Evolutionary conservation across 1,139 yeast genomes (phyloP), one percentile per base, ranked within the genome.

Genomic region (Kodamaea derodonti): DNA sequence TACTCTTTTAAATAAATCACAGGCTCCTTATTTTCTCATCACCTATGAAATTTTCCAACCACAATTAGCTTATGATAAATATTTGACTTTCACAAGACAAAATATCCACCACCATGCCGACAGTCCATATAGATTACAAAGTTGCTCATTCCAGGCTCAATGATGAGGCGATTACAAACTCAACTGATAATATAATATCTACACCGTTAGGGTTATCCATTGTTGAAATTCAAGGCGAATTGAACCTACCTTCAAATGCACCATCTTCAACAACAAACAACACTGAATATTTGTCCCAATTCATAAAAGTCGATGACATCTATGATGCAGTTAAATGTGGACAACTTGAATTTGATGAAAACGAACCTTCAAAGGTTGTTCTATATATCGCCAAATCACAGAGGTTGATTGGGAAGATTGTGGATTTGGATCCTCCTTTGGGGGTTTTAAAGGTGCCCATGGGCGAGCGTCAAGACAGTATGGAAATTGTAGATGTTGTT

Each of bases 211-310:
- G 90, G 0, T 64, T 77, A 24, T 66, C 74, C 2, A 48, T 83
- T 9, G 44, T 83, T 17, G 92, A 83, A 52, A 81, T 83, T 13
- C 92, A 83, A 52, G 92, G 92, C 3, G 84, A 78, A 24, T 53
- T 83, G 29, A 74, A 77, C 36, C 49, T 78, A 1, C 88, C 88
- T 1, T 40, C 48, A 1, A 51, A 49, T 17, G 60, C 59, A 25
- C 74, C 75, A 46, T 2, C 44, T 15, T 28, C 39, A 26, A 22
- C 26, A 31, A 28, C 33, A 8, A n/a, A 36, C 36, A 52, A 51
- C n/a, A 36, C 52, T 18, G 60, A 59, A 38, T 54, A 51, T 34
- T 42, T 47, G 17, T 43, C 42, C 17, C 57, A 52, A 37, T 65
- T 57, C 37, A 55, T 63, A 4, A 60, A 58, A 10, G 58, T 67